Base-by-base conservation (phyloP, 2,329 filamentous ascomycete species). In the Cercospora nicotianae region DNA sequence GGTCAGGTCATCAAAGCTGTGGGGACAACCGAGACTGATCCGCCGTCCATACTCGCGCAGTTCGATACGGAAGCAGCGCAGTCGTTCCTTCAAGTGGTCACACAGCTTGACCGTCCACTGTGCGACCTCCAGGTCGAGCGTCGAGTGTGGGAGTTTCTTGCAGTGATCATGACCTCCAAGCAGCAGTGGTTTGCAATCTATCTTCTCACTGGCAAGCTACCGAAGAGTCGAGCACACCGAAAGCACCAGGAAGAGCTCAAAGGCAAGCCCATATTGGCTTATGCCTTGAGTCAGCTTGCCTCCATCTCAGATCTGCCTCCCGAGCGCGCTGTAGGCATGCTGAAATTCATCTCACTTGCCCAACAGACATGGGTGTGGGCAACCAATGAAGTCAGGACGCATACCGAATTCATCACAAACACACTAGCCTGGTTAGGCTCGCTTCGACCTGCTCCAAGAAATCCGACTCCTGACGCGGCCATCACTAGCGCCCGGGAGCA, bases 311-410 rank as follows among this genome's bases (percentile, higher is more conserved):
- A 86, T 1, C 78, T 94, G 23, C 84, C 90, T 8, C 84, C 86
- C n/a, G 82, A 83, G 36, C 87, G 93, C 70, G 87, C 90, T 3
- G 82, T 93, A 23, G 88, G 91, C 0, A 89, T 97, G 73, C 84
- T 99, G 16, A 90, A 94, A 74, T 98, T 98, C 77, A 88, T 97
- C 42, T 89, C 92, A 2, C 89, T 91, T 2, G 92, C 94, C 4
- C 94, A 97, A 76, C 95, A 97, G 78, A 92, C 93, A 76, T 98
- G 94, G 94, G 91, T 94, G 1, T 97, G 94, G 92, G 94, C 93
- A 1, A 93, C 96, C 66, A 90, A 92, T 66, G 89, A 91, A 45
- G 82, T 96, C 39, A 88, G 91, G 69, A 89, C 89, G 67, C 91
- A 96, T 74, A 85, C 87, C 0, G 83, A 84, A 0, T 94, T 97